These are phyloP conservation scores for Selaginella moellendorffii DNA, from an alignment of 75 land plant species.

Conservation along the genomic window DNA sequence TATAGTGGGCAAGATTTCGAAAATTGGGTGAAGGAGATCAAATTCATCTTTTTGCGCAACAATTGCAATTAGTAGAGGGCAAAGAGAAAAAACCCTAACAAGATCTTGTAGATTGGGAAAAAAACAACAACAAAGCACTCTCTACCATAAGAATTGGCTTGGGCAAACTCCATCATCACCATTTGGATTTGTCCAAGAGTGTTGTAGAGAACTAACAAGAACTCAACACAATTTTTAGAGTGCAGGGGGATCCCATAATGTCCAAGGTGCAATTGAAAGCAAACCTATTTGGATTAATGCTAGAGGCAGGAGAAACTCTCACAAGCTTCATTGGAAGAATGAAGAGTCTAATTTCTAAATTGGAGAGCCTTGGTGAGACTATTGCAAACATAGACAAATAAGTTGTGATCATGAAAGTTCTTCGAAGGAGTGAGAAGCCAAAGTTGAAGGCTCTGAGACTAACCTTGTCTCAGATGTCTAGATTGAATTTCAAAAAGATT, in stretches of 20 bases:
- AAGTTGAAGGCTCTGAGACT: background rate
- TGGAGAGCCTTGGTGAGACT: background rate
- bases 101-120: background rate
- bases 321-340: background rate
- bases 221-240: background rate
- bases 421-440: background rate
- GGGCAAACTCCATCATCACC: slow-evolving; percentile 1
- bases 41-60: background rate
- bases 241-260: background rate
- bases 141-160: background rate
- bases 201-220: background rate
- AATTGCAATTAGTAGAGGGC: slow-evolving; percentile 1
- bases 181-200: background rate
- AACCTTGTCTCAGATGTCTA: background rate
- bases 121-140: background rate
- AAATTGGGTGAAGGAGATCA: background rate
- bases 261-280: slow-evolving; percentile 1
- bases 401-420: background rate
- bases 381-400: background rate
- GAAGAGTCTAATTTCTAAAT: background rate
- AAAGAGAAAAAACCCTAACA: background rate
- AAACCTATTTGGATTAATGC: too few relatives aligned
- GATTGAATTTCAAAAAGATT: too few relatives aligned
- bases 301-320: background rate
- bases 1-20: background rate